Conservation (phyloP, 192 early-diverging fungal genomes). For the Umbelopsis ramanniana region DNA sequence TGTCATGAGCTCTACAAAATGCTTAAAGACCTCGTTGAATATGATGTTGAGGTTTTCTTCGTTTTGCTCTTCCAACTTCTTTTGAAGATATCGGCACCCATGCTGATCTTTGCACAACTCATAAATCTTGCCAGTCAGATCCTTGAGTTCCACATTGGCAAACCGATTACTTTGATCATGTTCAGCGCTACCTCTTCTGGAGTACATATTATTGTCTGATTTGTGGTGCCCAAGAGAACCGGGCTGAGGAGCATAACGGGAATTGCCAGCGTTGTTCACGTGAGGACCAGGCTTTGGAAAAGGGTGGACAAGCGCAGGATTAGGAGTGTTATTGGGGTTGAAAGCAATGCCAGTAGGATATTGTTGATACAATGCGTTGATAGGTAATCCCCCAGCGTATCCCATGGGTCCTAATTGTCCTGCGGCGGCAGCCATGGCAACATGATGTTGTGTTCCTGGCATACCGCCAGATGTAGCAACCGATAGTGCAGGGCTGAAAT, state of each 20-base stretch:
- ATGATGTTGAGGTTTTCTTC: conserved; percentile 68
- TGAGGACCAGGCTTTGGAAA: conserved; percentile 30
- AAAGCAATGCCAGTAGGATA: conserved; percentile 24
- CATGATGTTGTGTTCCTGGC: conserved; percentile 28
- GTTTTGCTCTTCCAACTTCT: conserved; percentile 80
- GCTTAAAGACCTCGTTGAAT: conserved; percentile 74
- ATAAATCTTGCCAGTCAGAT: conserved; percentile 74
- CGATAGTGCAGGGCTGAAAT: conserved; percentile 15
- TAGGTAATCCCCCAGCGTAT: conserved; percentile 30
- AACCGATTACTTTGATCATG: conserved; percentile 67
- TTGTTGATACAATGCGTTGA: conserved; percentile 34
- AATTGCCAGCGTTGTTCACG: not conserved
- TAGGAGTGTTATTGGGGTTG: conserved; percentile 22
- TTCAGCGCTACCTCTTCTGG: conserved; percentile 24
- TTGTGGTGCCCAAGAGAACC: conserved; percentile 34
- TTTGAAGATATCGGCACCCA: conserved; percentile 87
- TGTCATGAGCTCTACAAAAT: conserved; percentile 84
- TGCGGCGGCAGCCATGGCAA: conserved; percentile 32
- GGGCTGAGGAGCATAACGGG: conserved; percentile 23
- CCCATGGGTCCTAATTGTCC: conserved; percentile 28
- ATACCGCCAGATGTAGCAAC: conserved; percentile 32
- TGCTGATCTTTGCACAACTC: conserved; percentile 87
- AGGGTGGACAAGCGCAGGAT: conserved; percentile 19
- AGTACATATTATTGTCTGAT: conserved; percentile 39
- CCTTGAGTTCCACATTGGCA: conserved; percentile 65